Evolutionary conservation across 805 yeast genomes (phyloP), one percentile per base, ranked within the genome.

Genomic region (Pichia occidentalis): DNA sequence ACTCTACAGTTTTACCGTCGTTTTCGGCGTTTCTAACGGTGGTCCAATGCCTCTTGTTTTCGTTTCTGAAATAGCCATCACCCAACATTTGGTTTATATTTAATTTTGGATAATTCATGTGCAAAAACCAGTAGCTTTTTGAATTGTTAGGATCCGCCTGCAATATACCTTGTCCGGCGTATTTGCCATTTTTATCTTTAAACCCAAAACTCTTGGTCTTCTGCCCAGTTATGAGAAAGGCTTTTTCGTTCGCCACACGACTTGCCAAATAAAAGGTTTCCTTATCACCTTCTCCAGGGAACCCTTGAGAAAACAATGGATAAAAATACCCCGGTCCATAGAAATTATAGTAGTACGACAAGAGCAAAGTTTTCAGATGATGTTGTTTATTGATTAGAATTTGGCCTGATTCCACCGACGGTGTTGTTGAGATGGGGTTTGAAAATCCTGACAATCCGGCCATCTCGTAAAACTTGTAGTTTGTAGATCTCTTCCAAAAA

Each of bases 251-350:
- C 6, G 52, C 44, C 7, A 51, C 77, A 37, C 68, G 65, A 3
- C 87, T 84, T 1, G 85, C 87, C 8, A 81, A 75, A 27, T 76
- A 70, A 47, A 79, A 80, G 0, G 90, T 80, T 51, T 82, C 90
- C 53, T 82, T 82, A 52, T 82, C 90, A 36, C 90, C 88, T 61
- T 81, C 83, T 20, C 90, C 90, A 1, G 85, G 77, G 19, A 75
- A 66, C 4, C 85, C 85, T 52, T 80, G 88, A 0, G 85, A 72
- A 46, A 82, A 64, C 40, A 82, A 57, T 9, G 79, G 80, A 49
- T 81, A 82, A 54, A 75, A 82, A 59, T 70, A 76, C 7, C 65
- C 57, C 1, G 86, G 86, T 0, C 90, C 88, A 55, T 65, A 63
- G 1, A 76, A 57, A 48, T 82, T 81, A 55, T 82, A 82, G 56